Conservation (phyloP, 164 flowering plant genomes). For the Amborella trichopoda region DNA sequence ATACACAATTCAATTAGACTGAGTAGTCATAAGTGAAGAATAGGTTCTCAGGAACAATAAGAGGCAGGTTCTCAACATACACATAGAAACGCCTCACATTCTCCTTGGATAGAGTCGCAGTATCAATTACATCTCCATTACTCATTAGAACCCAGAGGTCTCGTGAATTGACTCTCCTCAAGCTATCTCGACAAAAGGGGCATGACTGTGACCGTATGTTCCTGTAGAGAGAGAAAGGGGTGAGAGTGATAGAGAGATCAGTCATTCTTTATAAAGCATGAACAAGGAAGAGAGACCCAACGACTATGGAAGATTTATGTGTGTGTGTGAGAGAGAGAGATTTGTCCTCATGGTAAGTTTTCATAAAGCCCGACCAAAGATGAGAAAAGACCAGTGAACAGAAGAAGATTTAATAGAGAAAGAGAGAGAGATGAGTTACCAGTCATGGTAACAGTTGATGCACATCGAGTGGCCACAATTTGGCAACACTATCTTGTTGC, state of each 20-base stretch:
- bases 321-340: too few species aligned
- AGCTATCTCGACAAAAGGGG: conserved; percentile 90
- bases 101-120: conserved; percentile 51
- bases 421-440: conserved; percentile 28
- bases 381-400: neutral
- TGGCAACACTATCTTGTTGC: conserved; percentile 86
- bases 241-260: neutral
- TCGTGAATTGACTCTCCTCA: conserved; percentile 40
- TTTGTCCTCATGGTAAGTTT: too few species aligned
- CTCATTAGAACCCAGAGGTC: conserved; percentile 93
- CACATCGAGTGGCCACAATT: conserved; percentile 91
- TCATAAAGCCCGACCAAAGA: neutral
- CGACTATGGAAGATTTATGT: neutral
- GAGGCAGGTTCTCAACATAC: conserved; percentile 62
- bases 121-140: conserved; percentile 57
- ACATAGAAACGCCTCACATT: conserved; percentile 69
- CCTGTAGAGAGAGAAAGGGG: conserved; percentile 33
- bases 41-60: conserved; percentile 45
- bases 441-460: conserved; percentile 82
- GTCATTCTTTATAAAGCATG: too few species aligned
- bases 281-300: neutral
- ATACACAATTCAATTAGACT: too few species aligned
- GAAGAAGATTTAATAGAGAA: neutral
- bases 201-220: conserved; percentile 80
- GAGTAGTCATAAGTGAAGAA: conserved; percentile 53